Percentiles rank a stretch among this genome's conserved stretches.
Evolutionary conservation across 202 grass and related monocot species (phyloP).

Genomic region (Musa balbisiana): DNA sequence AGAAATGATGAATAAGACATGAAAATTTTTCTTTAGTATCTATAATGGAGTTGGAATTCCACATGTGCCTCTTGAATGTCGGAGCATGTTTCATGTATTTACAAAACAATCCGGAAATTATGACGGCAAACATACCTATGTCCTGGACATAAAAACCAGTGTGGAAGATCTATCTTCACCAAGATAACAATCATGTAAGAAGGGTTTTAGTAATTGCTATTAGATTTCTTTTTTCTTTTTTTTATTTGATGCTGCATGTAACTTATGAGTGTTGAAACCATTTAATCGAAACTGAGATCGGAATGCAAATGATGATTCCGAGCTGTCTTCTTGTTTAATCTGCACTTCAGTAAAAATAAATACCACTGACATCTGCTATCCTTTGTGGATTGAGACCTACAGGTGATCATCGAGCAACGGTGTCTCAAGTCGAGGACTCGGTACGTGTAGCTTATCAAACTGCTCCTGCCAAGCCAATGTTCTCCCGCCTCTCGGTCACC

Average conservation of each 20-base stretch:
- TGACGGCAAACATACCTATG: no score
- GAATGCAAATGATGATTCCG: neutral
- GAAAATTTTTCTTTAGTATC: no score
- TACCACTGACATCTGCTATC: neutral
- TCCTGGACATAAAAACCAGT: no score
- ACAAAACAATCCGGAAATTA: neutral
- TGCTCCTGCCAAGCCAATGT: slow-evolving; percentile 39
- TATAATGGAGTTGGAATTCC: no score
- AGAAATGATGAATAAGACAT: no score
- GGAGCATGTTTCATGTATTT: neutral
- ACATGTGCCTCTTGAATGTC: neutral
- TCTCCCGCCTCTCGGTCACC: slow-evolving; percentile 58
- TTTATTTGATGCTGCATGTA: neutral
- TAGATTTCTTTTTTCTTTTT: neutral
- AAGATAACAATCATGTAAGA: neutral
- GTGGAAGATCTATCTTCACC: neutral
- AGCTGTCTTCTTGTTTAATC: neutral
- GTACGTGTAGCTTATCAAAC: slow-evolving; percentile 31
- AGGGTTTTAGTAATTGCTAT: neutral
- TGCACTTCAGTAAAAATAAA: neutral
- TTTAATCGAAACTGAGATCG: neutral
- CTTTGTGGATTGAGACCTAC: slow-evolving; percentile 2
- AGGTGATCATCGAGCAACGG: slow-evolving; percentile 49
- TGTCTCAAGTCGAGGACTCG: slow-evolving; percentile 53
- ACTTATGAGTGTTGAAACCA: neutral